Evolutionary conservation across 2,329 filamentous ascomycete species (phyloP).

Genomic region (Neonectria punicea): DNA sequence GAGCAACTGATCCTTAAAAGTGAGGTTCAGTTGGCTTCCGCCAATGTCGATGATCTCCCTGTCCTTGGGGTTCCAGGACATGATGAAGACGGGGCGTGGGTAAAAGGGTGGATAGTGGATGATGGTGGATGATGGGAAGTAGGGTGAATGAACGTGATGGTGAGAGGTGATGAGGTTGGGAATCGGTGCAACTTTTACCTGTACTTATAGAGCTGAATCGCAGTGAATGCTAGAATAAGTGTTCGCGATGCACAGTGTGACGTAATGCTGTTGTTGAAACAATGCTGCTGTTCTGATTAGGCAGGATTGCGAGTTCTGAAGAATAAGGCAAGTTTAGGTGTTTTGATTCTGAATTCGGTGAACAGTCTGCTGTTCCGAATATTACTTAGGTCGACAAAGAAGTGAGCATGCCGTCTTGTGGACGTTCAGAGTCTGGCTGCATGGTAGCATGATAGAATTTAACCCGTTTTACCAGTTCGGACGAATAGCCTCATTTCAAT

Average conservation of each 20-base stretch:
- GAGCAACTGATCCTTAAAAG: constrained; percentile 19
- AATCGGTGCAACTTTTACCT: neutral
- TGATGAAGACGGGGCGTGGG: neutral
- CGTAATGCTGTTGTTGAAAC: neutral
- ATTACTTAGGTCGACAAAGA: neutral
- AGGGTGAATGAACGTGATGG: neutral
- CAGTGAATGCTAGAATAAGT: neutral
- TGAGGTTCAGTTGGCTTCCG: constrained; percentile 23
- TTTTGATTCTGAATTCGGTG: neutral
- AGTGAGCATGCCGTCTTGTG: neutral
- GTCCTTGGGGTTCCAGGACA: neutral
- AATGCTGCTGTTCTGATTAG: neutral
- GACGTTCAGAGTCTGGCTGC: neutral
- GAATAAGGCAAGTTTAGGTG: neutral
- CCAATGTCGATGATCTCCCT: constrained; percentile 35
- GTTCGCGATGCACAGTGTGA: neutral
- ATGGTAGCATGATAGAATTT: neutral
- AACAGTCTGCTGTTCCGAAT: neutral
- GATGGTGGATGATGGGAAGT: neutral
- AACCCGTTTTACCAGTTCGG: neutral
- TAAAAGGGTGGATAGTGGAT: neutral
- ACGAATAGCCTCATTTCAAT: neutral
- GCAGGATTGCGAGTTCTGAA: neutral
- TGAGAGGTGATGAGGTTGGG: neutral
- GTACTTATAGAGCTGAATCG: neutral